These are phyloP conservation scores for Ogataea salicorniae DNA, from an alignment of 805 yeast genomes.

Conservation along the genomic window DNA sequence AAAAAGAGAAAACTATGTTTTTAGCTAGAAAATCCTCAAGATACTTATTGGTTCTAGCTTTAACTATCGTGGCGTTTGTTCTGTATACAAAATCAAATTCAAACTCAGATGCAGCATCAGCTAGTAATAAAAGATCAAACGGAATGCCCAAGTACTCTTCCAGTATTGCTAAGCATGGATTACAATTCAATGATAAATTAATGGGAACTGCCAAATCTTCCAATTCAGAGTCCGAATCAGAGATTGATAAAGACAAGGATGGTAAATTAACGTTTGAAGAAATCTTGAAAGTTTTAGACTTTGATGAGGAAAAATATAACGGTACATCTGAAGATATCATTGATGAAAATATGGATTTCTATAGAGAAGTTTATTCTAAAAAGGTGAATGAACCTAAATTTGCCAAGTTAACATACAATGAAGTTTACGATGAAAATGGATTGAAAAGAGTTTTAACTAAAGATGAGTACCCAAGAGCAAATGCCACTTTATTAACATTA, in stretches of 20 bases:
- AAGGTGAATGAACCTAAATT: conserved; percentile 31
- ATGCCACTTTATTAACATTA: conserved; percentile 71
- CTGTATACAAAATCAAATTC: conserved; percentile 3
- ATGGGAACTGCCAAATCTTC: conserved; percentile 19
- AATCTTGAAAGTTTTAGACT: conserved; percentile 22
- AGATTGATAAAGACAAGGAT: conserved; percentile 15
- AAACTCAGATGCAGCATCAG: conserved; percentile 1
- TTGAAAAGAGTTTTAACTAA: conserved; percentile 21
- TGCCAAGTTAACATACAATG: conserved; percentile 29
- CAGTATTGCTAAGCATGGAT: conserved; percentile 20
- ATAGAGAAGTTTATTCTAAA: conserved; percentile 30
- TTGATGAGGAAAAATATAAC: conserved; percentile 16
- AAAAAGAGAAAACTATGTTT: conserved; percentile 5
- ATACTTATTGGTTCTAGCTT: conserved; percentile 15
- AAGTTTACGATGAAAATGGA: conserved; percentile 24
- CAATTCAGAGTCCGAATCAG: conserved; percentile 9
- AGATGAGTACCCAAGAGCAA: conserved; percentile 41
- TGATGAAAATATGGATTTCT: conserved; percentile 31
- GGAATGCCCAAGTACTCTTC: conserved; percentile 19
- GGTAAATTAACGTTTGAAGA: conserved; percentile 24
- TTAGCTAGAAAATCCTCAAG: conserved; percentile 19
- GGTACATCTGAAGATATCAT: conserved; percentile 27
- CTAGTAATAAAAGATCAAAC: conserved; percentile 7
- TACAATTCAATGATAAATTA: conserved; percentile 25
- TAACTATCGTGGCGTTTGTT: conserved; percentile 6